Percentiles rank a stretch among this genome's conserved stretches.
These are phyloP conservation scores for Cryptococcus sp. DNA, from an alignment of 1,284 basidiomycete species.

Conservation along the genomic window DNA sequence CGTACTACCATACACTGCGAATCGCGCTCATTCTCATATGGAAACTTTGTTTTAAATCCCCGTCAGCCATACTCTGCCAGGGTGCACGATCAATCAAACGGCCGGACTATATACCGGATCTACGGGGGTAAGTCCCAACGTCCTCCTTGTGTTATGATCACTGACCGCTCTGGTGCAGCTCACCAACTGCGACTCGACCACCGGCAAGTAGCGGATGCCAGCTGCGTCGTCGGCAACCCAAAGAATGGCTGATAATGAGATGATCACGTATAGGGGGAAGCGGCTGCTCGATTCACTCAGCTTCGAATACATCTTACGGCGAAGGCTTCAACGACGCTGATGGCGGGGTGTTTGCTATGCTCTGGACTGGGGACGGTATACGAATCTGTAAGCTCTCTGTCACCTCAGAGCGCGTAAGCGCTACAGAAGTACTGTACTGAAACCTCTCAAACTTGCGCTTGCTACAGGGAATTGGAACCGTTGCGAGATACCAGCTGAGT, in stretches of 20 bases:
- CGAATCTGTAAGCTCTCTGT: constrained; percentile 61
- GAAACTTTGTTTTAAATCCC: too few species aligned
- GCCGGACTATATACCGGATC: constrained; percentile 35
- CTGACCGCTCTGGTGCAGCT: constrained; percentile 18
- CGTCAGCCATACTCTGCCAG: constrained; percentile 41
- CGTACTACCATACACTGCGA: constrained; percentile 4
- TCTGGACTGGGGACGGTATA: constrained; percentile 69
- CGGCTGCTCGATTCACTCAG: constrained; percentile 68
- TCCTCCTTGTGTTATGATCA: neutral
- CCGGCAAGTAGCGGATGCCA: constrained; percentile 24
- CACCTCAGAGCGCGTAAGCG: neutral
- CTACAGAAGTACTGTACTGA: neutral
- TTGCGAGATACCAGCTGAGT: constrained; percentile 65
- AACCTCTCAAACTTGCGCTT: neutral
- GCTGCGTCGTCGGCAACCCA: neutral
- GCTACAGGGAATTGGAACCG: constrained; percentile 66
- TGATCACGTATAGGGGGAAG: constrained; percentile 55
- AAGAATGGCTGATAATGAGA: constrained; percentile 40
- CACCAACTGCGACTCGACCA: constrained; percentile 38
- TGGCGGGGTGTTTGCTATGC: constrained; percentile 75
- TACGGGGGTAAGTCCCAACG: constrained; percentile 20
- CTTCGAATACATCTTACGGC: constrained; percentile 64
- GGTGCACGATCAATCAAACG: constrained; percentile 39
- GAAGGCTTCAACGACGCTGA: constrained; percentile 65
- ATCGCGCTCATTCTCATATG: too few species aligned